phyloP scores from a whole-genome alignment of 371 early-diverging fungal species.

The Mucor piriformis region DNA sequence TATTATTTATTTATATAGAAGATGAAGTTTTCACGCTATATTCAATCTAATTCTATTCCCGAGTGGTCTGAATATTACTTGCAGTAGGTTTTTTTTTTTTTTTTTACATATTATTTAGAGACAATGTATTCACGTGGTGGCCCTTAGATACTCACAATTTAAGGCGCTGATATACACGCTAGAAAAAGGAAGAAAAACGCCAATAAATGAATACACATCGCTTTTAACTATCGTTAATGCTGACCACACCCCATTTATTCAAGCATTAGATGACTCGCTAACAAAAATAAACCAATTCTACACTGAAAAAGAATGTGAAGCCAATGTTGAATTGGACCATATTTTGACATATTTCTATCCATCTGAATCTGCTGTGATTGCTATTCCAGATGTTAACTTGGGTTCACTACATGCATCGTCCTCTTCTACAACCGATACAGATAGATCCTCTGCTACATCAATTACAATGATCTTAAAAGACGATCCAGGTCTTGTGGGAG shows the following conservation, averaged over 20 bases:
- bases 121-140: not conserved
- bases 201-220: not conserved
- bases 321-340: conserved; percentile 4
- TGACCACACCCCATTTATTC: not conserved
- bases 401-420: not conserved
- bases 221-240: not conserved
- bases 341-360: not conserved
- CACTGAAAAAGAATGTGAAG: conserved; percentile 9
- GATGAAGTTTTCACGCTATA: conserved; percentile 61
- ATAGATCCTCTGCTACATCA: not conserved
- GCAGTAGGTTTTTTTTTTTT: conserved; percentile 41
- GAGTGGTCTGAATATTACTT: conserved; percentile 85
- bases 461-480: not conserved
- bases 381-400: not conserved
- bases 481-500: not conserved
- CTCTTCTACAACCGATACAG: not conserved
- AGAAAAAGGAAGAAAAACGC: not conserved
- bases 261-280: not conserved
- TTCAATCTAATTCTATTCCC: conserved; percentile 86
- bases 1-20: not conserved
- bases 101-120: not conserved
- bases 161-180: conserved; percentile 2
- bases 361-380: not conserved
- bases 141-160: not conserved
- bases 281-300: conserved; percentile 5